Conservation (phyloP, 352 stramenopile genomes). For the Phytophthora pseudosyringae region DNA sequence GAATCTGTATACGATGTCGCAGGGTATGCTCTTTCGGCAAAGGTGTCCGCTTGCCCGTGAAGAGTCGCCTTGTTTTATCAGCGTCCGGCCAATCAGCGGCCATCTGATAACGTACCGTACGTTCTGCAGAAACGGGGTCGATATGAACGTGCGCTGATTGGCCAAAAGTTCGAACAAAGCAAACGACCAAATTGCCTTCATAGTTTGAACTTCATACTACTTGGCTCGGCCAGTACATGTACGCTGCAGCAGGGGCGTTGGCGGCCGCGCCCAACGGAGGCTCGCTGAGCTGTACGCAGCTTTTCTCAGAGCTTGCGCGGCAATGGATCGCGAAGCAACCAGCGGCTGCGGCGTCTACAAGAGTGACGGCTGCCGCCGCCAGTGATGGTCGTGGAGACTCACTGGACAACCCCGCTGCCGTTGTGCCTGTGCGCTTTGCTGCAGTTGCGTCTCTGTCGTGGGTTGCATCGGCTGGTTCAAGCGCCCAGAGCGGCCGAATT, state of each 20-base stretch:
- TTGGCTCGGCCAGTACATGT: neutral
- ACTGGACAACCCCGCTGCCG: neutral
- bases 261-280: too few species aligned
- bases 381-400: constrained; percentile 5
- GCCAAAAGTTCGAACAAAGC: constrained; percentile 8
- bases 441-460: constrained; percentile 1
- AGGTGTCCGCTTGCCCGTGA: neutral
- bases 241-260: too few species aligned
- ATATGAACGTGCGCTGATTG: constrained; percentile 8
- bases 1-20: neutral
- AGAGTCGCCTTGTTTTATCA: constrained; percentile 39
- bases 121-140: constrained; percentile 6
- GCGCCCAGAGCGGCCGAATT: constrained; percentile 3
- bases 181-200: neutral
- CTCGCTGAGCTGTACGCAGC: too few species aligned
- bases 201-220: neutral
- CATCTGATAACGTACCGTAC: constrained; percentile 26
- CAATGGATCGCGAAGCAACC: neutral
- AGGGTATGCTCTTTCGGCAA: neutral
- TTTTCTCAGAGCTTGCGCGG: too few species aligned
- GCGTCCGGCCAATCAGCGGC: constrained; percentile 31
- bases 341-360: neutral
- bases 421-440: constrained; percentile 2
- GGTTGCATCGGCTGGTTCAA: constrained; percentile 14
- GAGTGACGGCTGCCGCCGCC: neutral